phyloP scores from a whole-genome alignment of 192 early-diverging fungal species.

The Mortierella alpina region DNA sequence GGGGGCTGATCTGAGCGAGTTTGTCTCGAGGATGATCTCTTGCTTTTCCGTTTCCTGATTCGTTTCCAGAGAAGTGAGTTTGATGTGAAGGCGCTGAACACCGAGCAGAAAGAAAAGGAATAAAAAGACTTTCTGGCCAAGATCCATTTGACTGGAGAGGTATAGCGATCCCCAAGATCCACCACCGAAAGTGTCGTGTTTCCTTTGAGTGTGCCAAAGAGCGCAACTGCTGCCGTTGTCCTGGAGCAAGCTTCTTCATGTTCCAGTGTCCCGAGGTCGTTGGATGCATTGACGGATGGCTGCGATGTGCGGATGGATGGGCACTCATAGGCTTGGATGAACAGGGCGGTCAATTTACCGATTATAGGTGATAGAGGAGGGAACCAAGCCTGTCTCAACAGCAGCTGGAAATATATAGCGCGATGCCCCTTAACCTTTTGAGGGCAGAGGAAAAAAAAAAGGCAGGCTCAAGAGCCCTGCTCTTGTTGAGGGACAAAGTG shows the following conservation, averaged over 20 bases:
- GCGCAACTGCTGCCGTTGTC: no score
- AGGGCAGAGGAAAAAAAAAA: no score
- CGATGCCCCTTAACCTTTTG: no score
- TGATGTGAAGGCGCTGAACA: neutral
- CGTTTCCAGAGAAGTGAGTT: neutral
- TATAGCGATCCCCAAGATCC: no score
- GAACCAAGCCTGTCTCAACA: neutral
- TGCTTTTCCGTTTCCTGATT: neutral
- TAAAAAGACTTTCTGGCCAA: no score
- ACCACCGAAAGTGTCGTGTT: no score
- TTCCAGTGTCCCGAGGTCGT: neutral
- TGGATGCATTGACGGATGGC: constrained; percentile 13
- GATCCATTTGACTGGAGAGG: no score
- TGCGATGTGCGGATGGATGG: constrained; percentile 11
- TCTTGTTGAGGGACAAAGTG: no score
- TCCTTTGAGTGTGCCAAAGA: no score
- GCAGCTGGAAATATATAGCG: no score
- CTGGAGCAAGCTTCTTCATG: neutral
- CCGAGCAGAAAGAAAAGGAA: no score
- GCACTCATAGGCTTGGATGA: neutral
- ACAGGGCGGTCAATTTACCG: constrained; percentile 16
- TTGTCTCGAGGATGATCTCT: neutral
- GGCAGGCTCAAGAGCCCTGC: no score
- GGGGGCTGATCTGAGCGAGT: neutral
- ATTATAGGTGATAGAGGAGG: constrained; percentile 45